Conservation (phyloP, 306 rosid species). For the Fragaria iinumae region DNA sequence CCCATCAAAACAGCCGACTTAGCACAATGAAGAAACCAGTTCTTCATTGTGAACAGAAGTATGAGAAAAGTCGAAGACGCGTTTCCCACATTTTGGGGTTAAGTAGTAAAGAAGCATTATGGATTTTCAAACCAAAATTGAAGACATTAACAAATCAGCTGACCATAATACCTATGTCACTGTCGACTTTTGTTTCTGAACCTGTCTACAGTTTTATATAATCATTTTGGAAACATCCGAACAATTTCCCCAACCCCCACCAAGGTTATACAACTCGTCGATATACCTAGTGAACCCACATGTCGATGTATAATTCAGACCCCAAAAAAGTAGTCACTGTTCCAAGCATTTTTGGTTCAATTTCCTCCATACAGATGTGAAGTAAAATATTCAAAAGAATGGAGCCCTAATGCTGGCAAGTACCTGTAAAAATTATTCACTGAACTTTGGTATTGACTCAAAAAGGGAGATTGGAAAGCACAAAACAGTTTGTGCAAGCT, state of each 20-base stretch:
- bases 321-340: not conserved
- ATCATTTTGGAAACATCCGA: not conserved
- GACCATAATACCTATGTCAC: not conserved
- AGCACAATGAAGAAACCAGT: not conserved
- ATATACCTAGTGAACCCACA: not conserved
- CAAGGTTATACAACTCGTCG: not conserved
- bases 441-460: not conserved
- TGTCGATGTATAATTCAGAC: not conserved
- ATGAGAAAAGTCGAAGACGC: not conserved
- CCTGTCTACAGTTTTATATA: not conserved
- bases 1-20: not conserved
- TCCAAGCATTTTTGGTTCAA: not conserved
- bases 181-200: not conserved
- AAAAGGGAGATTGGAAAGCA: not conserved
- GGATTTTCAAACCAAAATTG: not conserved
- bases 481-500: not conserved
- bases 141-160: not conserved
- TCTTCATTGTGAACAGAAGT: not conserved
- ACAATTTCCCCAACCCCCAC: not conserved
- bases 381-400: not conserved
- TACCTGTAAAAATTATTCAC: not conserved
- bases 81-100: not conserved
- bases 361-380: not conserved
- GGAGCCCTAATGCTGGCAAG: not conserved
- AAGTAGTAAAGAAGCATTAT: not conserved